Conservation (phyloP, 83 land plant species). For the Picea abies region DNA sequence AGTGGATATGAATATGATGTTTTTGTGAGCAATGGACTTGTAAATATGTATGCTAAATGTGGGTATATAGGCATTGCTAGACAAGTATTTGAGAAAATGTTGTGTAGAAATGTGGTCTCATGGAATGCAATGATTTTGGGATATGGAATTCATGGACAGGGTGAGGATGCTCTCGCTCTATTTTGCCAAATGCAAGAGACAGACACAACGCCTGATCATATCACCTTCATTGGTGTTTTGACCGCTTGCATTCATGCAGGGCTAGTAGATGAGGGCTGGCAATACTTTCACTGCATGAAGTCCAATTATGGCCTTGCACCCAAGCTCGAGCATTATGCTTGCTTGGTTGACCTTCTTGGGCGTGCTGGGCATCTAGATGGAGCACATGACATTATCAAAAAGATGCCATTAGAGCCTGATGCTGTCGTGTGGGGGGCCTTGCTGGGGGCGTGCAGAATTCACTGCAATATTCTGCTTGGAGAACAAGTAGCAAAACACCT, state of each 20-base stretch:
- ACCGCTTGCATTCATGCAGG: constrained; percentile 50
- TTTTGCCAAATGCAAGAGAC: constrained; percentile 34
- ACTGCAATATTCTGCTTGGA: constrained; percentile 27
- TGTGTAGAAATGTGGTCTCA: constrained; percentile 27
- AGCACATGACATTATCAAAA: constrained; percentile 29
- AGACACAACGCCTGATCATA: constrained; percentile 21
- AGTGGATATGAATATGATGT: constrained; percentile 22
- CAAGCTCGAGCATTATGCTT: constrained; percentile 29
- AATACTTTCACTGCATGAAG: constrained; percentile 33
- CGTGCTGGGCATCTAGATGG: constrained; percentile 24
- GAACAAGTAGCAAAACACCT: constrained; percentile 16
- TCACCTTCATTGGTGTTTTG: constrained; percentile 34
- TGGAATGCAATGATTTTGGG: constrained; percentile 43
- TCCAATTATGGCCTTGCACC: constrained; percentile 14
- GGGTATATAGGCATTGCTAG: constrained; percentile 19
- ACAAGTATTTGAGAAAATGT: constrained; percentile 25
- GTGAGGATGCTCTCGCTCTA: constrained; percentile 28
- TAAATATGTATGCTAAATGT: constrained; percentile 41
- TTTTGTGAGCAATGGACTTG: constrained; percentile 25
- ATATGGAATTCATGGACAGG: constrained; percentile 41
- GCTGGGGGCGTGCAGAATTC: too few relatives aligned
- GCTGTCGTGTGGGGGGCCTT: too few relatives aligned
- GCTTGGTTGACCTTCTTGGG: constrained; percentile 34
- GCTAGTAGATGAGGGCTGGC: constrained; percentile 26
- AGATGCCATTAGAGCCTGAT: constrained; percentile 37